Evolutionary conservation across 2,329 filamentous ascomycete genomes (phyloP).

Genomic region (Grosmannia serpens): DNA sequence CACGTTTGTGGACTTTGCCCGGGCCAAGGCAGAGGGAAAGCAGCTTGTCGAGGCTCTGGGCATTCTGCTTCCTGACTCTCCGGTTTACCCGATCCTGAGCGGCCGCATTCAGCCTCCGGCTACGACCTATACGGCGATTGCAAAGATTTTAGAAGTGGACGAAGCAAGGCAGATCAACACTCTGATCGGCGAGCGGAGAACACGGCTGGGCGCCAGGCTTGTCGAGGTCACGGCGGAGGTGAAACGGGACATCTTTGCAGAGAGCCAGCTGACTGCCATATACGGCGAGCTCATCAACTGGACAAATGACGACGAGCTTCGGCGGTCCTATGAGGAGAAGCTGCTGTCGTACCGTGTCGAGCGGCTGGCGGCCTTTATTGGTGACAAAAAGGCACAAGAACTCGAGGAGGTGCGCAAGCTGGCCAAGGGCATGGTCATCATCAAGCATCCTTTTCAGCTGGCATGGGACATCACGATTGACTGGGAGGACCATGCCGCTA

Average conservation of each 20-base stretch:
- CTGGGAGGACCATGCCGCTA: conserved; percentile 69
- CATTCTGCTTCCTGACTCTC: conserved; percentile 66
- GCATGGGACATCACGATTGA: conserved; percentile 89
- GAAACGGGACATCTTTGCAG: conserved; percentile 68
- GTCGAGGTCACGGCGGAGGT: conserved; percentile 78
- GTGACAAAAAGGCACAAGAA: conserved; percentile 56
- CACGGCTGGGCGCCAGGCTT: conserved; percentile 72
- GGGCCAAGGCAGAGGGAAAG: conserved; percentile 55
- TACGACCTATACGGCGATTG: conserved; percentile 69
- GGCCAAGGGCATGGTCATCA: conserved; percentile 88
- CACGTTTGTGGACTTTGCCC: conserved; percentile 66
- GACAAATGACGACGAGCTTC: conserved; percentile 73
- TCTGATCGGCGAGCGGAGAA: conserved; percentile 79
- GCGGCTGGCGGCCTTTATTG: conserved; percentile 55
- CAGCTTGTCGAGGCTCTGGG: conserved; percentile 70
- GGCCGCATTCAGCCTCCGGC: conserved; percentile 71
- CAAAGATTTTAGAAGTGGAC: conserved; percentile 71
- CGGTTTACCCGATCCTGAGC: conserved; percentile 72
- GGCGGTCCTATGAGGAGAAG: conserved; percentile 83
- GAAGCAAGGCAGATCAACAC: conserved; percentile 85
- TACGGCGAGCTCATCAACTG: conserved; percentile 83
- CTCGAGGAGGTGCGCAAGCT: conserved; percentile 62
- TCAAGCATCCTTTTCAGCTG: conserved; percentile 78
- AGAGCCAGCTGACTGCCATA: conserved; percentile 66
- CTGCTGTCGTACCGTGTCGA: conserved; percentile 73